phyloP scores from a whole-genome alignment of 192 early-diverging fungal genomes.

The Coemansia sp. region DNA sequence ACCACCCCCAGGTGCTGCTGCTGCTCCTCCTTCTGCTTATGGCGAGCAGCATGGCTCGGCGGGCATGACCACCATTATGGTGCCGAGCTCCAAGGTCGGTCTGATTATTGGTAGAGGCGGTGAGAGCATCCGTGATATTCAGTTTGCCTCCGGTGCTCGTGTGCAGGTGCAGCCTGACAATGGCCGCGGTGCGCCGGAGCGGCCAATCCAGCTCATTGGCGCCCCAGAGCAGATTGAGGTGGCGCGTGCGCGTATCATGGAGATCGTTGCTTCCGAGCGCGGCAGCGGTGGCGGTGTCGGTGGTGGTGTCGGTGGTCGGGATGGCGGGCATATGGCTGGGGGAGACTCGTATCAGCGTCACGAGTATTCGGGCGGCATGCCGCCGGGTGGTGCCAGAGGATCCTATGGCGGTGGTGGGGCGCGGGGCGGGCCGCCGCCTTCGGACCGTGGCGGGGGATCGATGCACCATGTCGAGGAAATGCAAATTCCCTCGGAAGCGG shows the following conservation, averaged over 20 bases:
- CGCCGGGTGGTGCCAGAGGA: too few relatives aligned
- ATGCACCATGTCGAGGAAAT: slow-evolving; percentile 36
- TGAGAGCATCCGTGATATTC: slow-evolving; percentile 71
- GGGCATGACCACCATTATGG: slow-evolving; percentile 50
- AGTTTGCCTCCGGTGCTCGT: slow-evolving; percentile 62
- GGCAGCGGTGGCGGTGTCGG: neutral
- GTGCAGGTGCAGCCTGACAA: slow-evolving; percentile 64
- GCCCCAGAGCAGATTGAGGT: slow-evolving; percentile 60
- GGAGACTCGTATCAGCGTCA: too few relatives aligned
- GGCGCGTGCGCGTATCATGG: slow-evolving; percentile 70
- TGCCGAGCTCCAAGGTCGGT: slow-evolving; percentile 69
- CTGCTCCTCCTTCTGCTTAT: slow-evolving; percentile 13
- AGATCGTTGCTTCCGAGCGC: slow-evolving; percentile 56
- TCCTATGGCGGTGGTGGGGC: neutral
- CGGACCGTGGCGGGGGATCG: neutral
- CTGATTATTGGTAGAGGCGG: slow-evolving; percentile 78
- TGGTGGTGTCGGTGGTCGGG: neutral
- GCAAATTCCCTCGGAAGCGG: slow-evolving; percentile 36
- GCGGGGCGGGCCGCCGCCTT: neutral
- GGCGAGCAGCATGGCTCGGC: slow-evolving; percentile 7
- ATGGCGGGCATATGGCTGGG: too few relatives aligned
- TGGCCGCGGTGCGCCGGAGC: slow-evolving; percentile 39
- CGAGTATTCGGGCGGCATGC: neutral
- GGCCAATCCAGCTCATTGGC: slow-evolving; percentile 68
- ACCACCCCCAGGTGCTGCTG: slow-evolving; percentile 13